These are phyloP conservation scores for Oryza glaberrima DNA, from an alignment of 176 grass and related monocot species.

Conservation along the genomic window DNA sequence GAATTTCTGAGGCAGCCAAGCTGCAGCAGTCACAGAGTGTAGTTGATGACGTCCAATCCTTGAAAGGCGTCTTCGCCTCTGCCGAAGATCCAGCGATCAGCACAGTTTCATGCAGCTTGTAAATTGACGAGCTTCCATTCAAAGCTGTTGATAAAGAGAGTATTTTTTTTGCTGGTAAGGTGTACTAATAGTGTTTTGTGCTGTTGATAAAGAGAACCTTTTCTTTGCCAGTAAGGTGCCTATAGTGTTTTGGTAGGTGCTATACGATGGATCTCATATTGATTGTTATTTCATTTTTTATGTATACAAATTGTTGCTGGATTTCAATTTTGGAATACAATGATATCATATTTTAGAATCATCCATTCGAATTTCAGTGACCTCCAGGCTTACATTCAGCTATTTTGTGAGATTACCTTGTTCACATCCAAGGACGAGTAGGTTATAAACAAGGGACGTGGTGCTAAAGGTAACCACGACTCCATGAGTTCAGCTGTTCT, in stretches of 20 bases:
- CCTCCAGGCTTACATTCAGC: not conserved
- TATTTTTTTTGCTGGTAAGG: constrained; percentile 15
- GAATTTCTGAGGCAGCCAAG: constrained; percentile 32
- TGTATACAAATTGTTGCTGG: not conserved
- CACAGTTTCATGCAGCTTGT: constrained; percentile 1
- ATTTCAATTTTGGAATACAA: not conserved
- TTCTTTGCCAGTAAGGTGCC: constrained; percentile 16
- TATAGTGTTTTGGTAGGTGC: constrained; percentile 6
- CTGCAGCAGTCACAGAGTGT: constrained; percentile 38
- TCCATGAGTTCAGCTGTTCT: not conserved
- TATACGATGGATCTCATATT: not conserved
- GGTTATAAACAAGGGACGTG: too few relatives aligned
- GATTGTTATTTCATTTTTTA: not conserved
- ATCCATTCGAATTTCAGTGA: not conserved
- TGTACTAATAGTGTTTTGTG: constrained; percentile 10
- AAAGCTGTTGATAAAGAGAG: not conserved
- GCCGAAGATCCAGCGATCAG: constrained; percentile 17
- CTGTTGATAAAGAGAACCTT: not conserved
- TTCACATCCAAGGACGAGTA: not conserved
- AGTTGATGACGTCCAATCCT: constrained; percentile 40
- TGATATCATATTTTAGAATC: not conserved
- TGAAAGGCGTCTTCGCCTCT: constrained; percentile 47
- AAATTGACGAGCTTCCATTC: constrained; percentile 10
- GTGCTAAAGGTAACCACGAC: not conserved
- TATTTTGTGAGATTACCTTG: not conserved